Evolutionary conservation across 1,284 basidiomycete genomes (phyloP), one percentile per base, ranked within the genome.

Genomic region (Thelephora terrestris): DNA sequence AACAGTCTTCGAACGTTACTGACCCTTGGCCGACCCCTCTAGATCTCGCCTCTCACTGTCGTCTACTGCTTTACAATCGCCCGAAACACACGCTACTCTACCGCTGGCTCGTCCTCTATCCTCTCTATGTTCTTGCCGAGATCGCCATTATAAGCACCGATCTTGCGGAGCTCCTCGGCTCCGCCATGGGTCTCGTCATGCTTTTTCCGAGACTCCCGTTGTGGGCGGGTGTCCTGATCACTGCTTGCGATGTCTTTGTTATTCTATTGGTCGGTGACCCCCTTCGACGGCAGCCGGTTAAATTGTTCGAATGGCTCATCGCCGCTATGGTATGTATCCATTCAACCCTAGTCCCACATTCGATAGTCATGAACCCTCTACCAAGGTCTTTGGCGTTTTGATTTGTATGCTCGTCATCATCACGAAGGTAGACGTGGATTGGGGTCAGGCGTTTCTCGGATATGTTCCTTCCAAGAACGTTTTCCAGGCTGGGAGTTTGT

Each of bases 341-440:
- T 14, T 12, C 32, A 24, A 21, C 17, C 17, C 45, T 38, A 32
- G 29, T 20, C 27, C n/a, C n/a, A n/a, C n/a, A n/a, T n/a, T n/a
- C 20, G 21, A 42, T 7, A 29, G 39, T 2, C 46, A 5, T 20
- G 39, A 38, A 42, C 7, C 44, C 49, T 47, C 50, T 35, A 7
- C 50, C 18, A 47, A 90, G 86, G 87, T 93, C 9, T 58, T 93
- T 18, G 76, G 79, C 1, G 89, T 94, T 0, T 73, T 95, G 23
- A 70, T 87, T 16, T 91, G 86, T 61, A 92, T 96, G 73, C 73
- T 79, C 40, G 71, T 92, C 40, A 78, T 97, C 51, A 79, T 95
- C 44, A 74, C 83, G 25, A 80, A 78, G 60, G 76, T 92, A 20
- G 57, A 77, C 40, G 81, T 94, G 0, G 59, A 82, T 34, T 96